Evolutionary conservation across 2,329 filamentous ascomycete species (phyloP).

Genomic region (Verticillium dahliae): DNA sequence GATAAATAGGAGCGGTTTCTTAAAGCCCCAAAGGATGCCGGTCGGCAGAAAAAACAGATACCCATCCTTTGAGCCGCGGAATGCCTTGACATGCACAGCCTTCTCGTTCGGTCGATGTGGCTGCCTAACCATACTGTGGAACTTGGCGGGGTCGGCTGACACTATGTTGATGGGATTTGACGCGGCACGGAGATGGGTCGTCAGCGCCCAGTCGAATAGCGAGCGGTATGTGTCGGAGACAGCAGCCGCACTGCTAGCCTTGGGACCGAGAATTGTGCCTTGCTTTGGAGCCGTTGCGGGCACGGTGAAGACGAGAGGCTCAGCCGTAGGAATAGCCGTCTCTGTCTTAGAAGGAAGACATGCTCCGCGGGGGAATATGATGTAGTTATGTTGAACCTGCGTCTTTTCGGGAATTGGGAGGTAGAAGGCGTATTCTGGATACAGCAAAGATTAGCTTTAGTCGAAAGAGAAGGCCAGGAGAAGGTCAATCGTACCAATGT

Average conservation of each 20-base stretch:
- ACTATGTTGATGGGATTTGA: slow-evolving; percentile 43
- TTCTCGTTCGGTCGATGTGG: slow-evolving; percentile 53
- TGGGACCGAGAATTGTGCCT: slow-evolving; percentile 45
- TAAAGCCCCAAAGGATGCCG: slow-evolving; percentile 65
- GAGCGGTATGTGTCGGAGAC: slow-evolving; percentile 54
- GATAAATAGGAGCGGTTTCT: slow-evolving; percentile 61
- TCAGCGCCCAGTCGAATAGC: slow-evolving; percentile 56
- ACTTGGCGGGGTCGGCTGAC: slow-evolving; percentile 46
- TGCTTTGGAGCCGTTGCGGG: slow-evolving; percentile 54
- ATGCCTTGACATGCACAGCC: slow-evolving; percentile 60
- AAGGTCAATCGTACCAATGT: slow-evolving; percentile 46
- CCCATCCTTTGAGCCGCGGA: slow-evolving; percentile 62
- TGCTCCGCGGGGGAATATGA: slow-evolving; percentile 52
- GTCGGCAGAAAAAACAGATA: slow-evolving; percentile 61
- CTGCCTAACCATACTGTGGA: slow-evolving; percentile 50
- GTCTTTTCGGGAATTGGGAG: slow-evolving; percentile 60
- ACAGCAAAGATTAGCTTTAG: neutral
- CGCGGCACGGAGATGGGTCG: slow-evolving; percentile 41
- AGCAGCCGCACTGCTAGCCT: slow-evolving; percentile 39
- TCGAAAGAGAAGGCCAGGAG: no score
- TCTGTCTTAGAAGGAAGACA: slow-evolving; percentile 43
- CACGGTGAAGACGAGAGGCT: slow-evolving; percentile 61
- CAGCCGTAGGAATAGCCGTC: slow-evolving; percentile 25
- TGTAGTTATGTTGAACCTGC: slow-evolving; percentile 59
- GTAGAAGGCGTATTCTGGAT: slow-evolving; percentile 53